Evolutionary conservation across 2,329 filamentous ascomycete genomes (phyloP).

Genomic region (Helicocarpus griseus): DNA sequence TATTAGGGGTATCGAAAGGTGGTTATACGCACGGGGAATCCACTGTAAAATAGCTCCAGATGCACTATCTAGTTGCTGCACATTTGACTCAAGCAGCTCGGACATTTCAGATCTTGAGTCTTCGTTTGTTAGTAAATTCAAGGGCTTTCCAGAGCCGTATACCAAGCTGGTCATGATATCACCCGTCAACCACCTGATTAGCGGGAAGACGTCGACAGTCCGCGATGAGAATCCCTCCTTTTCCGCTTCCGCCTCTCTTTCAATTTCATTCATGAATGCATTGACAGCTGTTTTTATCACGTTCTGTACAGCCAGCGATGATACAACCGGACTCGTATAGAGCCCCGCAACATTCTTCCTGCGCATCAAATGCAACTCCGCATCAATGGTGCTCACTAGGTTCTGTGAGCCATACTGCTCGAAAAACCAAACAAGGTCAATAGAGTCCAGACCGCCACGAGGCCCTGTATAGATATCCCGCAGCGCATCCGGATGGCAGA

Average conservation of each 20-base stretch:
- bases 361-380: constrained; percentile 11
- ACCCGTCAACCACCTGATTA: constrained; percentile 11
- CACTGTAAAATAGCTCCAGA: constrained; percentile 6
- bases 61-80: background rate
- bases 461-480: constrained; percentile 12
- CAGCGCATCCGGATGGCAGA: constrained; percentile 13
- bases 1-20: background rate
- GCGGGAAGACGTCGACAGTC: constrained; percentile 10
- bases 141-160: constrained; percentile 7
- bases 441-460: constrained; percentile 8
- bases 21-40: constrained; percentile 11
- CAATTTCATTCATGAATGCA: constrained; percentile 9
- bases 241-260: constrained; percentile 5
- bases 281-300: constrained; percentile 8
- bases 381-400: constrained; percentile 12
- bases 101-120: constrained; percentile 8
- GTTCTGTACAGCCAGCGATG: constrained; percentile 6
- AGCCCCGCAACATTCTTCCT: constrained; percentile 9
- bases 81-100: constrained; percentile 4
- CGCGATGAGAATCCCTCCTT: background rate
- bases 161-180: constrained; percentile 13
- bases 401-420: constrained; percentile 13
- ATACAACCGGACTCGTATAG: constrained; percentile 10
- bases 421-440: constrained; percentile 6
- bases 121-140: constrained; percentile 9